Evolutionary conservation across 192 early-diverging fungal species (phyloP), one percentile per base, ranked within the genome.

Genomic region (Coemansia sp.): DNA sequence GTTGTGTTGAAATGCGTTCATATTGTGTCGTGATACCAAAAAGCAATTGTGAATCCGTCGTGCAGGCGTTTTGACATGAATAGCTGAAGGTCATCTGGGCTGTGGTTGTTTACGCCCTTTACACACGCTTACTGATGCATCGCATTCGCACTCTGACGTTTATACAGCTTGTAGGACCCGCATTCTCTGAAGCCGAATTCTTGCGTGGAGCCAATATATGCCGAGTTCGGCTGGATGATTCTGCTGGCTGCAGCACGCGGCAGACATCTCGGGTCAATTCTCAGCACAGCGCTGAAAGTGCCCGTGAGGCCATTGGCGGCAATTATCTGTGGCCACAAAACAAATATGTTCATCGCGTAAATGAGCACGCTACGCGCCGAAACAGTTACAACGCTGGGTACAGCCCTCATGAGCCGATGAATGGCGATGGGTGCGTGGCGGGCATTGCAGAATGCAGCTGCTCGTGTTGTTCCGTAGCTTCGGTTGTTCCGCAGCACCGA

Each of bases 131-230:
- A 15, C 36, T 59, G 40, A 46, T 49, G 63, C 54, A 37, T 20
- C 34, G 36, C 54, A 15, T 34, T 36, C 34, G 31, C 60, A 28
- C 14, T 49, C 58, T 26, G 26, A 28, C 47, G 17, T 59, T 25
- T 28, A 28, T 34, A 20, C 28, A 7, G 28, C 28, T 23, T 48
- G 49, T 80, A 80, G 77, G 71, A 17, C 59, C 60, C 10, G 77
- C 77, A 46, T 74, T 74, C 47, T 71, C 67, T n/a, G 77, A 80
- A 56, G 26, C 51, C 17, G 64, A 74, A 36, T 73, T 80, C 62
- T 17, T 80, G 40, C 50, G 59, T 4, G 49, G 52, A 10, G 71
- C 77, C 62, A 70, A 71, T 50, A 66, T 68, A n/a, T 59, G 60
- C 14, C 77, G 77, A 11, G 36, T 64, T 20, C 68, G 54, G 37